These are phyloP conservation scores for Adansonia digitata DNA, from an alignment of 345 rosid species.

Conservation along the genomic window DNA sequence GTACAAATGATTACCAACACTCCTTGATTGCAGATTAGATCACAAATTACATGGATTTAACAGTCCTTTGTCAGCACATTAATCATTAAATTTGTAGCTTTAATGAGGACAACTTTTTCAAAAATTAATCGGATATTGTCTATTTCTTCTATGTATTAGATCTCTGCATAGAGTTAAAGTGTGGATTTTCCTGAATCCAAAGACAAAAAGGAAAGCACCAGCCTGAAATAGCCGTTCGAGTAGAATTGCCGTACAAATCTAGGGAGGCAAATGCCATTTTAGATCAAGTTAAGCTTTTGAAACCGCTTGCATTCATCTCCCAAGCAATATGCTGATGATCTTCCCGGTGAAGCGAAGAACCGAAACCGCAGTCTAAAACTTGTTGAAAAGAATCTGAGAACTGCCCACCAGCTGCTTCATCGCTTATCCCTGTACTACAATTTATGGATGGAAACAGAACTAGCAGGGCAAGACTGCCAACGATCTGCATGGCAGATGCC, in stretches of 20 bases:
- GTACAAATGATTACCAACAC: neutral
- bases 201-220: too few species aligned
- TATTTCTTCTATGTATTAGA: neutral
- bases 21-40: neutral
- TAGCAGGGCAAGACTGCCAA: neutral
- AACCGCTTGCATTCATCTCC: neutral
- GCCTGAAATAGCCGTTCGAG: neutral
- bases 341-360: neutral
- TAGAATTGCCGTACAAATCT: neutral
- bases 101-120: too few species aligned
- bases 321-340: neutral
- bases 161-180: neutral
- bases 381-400: neutral
- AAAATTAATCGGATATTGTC: neutral
- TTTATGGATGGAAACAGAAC: neutral
- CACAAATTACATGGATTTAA: neutral
- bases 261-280: neutral
- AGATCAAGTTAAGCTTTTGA: neutral
- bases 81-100: neutral
- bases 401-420: neutral
- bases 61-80: neutral
- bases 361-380: neutral
- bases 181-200: neutral
- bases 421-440: neutral
- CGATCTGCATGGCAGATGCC: neutral